phyloP scores from a whole-genome alignment of 2,329 filamentous ascomycete species.

The Talaromyces atroroseus region DNA sequence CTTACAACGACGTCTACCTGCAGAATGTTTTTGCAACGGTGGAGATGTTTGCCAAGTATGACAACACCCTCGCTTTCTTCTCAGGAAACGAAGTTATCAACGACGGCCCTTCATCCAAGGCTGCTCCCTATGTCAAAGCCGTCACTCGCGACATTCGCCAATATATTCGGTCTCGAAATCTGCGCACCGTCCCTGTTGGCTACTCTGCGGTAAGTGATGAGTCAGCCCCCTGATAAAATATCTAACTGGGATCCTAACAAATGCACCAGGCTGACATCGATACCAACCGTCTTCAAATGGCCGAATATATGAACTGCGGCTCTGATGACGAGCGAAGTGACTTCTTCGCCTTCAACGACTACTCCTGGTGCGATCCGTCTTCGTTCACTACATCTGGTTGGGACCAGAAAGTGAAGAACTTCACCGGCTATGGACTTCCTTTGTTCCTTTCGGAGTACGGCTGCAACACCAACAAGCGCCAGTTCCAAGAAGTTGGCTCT shows the following conservation, averaged over 20 bases:
- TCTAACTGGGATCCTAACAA: not conserved
- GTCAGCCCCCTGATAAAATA: not conserved
- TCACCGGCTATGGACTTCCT: conserved; percentile 77
- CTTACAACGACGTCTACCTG: conserved; percentile 83
- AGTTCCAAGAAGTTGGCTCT: conserved; percentile 72
- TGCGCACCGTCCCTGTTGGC: conserved; percentile 66
- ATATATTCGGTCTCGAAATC: conserved; percentile 58
- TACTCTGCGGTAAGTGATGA: conserved; percentile 51
- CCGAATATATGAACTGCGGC: conserved; percentile 91
- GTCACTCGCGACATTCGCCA: conserved; percentile 71
- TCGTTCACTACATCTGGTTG: conserved; percentile 72
- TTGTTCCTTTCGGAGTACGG: conserved; percentile 96
- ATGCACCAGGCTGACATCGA: conserved; percentile 64
- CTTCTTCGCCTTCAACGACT: conserved; percentile 86
- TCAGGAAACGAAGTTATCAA: conserved; percentile 79
- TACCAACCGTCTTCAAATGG: conserved; percentile 79
- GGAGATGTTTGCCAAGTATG: conserved; percentile 74
- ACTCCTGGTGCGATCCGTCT: conserved; percentile 70
- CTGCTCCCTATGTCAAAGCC: conserved; percentile 72
- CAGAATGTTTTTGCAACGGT: conserved; percentile 84
- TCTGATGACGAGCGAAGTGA: conserved; percentile 76
- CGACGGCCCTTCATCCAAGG: conserved; percentile 57
- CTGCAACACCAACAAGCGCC: conserved; percentile 74
- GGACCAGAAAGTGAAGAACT: conserved; percentile 83
- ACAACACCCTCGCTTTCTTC: conserved; percentile 83